These are phyloP conservation scores for Bauhinia variegata DNA, from an alignment of 306 rosid species.

Conservation along the genomic window DNA sequence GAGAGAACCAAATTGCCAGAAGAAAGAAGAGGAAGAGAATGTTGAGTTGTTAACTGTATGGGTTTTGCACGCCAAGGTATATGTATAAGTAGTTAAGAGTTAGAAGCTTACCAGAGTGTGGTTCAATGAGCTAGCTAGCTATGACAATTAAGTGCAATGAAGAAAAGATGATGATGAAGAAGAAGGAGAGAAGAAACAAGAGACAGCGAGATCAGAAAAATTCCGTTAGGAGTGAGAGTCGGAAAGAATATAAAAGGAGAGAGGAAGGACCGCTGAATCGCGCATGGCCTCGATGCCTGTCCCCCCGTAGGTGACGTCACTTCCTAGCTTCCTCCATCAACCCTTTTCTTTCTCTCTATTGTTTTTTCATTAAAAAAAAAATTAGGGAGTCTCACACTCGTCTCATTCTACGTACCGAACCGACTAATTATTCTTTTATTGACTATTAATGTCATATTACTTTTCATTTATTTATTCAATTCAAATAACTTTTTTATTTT, in stretches of 20 bases:
- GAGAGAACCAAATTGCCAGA: background rate
- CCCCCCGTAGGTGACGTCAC: conserved; percentile 75
- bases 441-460: too few species aligned
- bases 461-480: too few species aligned
- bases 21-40: too few species aligned
- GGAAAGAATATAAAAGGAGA: conserved; percentile 50
- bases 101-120: background rate
- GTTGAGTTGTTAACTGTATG: background rate
- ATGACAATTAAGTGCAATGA: too few species aligned
- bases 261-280: conserved; percentile 79
- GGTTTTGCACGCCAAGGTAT: background rate
- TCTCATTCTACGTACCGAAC: too few species aligned
- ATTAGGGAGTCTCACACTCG: too few species aligned
- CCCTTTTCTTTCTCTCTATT: too few species aligned
- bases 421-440: too few species aligned
- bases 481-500: too few species aligned
- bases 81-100: conserved; percentile 7
- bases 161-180: background rate
- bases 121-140: too few species aligned
- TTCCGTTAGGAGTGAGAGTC: conserved; percentile 44
- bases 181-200: conserved; percentile 36
- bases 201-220: conserved; percentile 27
- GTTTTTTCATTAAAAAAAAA: background rate
- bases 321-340: too few species aligned
- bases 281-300: conserved; percentile 80